These are phyloP conservation scores for Roridomyces roridus DNA, from an alignment of 768 basidiomycete species.

Conservation along the genomic window DNA sequence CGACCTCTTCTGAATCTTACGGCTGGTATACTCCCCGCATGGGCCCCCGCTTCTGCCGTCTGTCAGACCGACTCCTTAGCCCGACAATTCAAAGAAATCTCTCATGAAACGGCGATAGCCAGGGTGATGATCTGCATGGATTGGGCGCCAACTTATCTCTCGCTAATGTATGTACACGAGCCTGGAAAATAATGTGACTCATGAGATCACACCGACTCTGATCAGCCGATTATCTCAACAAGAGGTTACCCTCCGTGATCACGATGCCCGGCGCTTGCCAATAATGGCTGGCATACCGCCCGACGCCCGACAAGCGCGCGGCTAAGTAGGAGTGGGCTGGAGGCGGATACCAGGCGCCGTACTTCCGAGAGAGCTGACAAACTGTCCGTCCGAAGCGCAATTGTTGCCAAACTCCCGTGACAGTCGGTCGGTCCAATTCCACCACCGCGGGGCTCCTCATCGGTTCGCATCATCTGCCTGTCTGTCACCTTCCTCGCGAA, in stretches of 20 bases:
- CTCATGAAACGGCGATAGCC: conserved; percentile 7
- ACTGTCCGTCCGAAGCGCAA: conserved; percentile 15
- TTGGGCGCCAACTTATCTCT: background rate
- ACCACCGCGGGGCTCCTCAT: conserved; percentile 12
- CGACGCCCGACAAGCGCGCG: too few relatives aligned
- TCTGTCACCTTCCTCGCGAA: too few relatives aligned
- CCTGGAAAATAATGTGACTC: background rate
- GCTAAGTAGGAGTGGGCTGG: too few relatives aligned
- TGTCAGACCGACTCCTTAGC: background rate
- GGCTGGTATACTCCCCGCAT: background rate
- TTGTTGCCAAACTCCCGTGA: conserved; percentile 17
- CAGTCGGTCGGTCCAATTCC: conserved; percentile 17
- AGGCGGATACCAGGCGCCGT: too few relatives aligned
- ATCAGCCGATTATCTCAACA: too few relatives aligned
- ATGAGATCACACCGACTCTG: too few relatives aligned
- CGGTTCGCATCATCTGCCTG: conserved; percentile 11
- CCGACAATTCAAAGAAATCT: background rate
- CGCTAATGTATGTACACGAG: background rate
- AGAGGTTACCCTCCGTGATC: too few relatives aligned
- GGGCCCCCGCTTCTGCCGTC: conserved; percentile 8
- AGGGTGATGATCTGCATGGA: background rate
- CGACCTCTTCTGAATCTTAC: background rate
- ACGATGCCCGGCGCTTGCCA: too few relatives aligned
- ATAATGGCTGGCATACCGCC: too few relatives aligned
- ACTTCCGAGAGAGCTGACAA: too few relatives aligned